Conservation (phyloP, 805 yeast genomes). For the Saccharomyces cerevisiae region DNA sequence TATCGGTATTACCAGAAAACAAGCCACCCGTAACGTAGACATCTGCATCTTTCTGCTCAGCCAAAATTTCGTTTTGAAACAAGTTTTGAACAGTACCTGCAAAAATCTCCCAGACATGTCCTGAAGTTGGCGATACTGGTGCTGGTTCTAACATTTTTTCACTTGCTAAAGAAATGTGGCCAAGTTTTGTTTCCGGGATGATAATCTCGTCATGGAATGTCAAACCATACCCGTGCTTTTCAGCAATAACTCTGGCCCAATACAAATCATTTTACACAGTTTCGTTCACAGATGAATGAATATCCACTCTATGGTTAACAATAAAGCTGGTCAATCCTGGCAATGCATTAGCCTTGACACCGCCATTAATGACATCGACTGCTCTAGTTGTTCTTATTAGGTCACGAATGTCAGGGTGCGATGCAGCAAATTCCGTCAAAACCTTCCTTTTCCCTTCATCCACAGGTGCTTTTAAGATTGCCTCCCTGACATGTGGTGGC, state of each 20-base stretch:
- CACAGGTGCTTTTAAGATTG: constrained; percentile 9
- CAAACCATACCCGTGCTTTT: constrained; percentile 39
- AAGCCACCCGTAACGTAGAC: constrained; percentile 46
- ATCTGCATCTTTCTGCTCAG: constrained; percentile 11
- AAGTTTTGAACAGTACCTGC: constrained; percentile 58
- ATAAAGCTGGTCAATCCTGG: constrained; percentile 48
- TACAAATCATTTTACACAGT: constrained; percentile 32
- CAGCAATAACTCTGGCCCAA: constrained; percentile 35
- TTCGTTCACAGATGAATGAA: constrained; percentile 38
- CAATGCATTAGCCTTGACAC: constrained; percentile 58
- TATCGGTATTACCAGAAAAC: constrained; percentile 67
- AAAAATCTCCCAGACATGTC: constrained; percentile 44
- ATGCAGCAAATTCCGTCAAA: neutral
- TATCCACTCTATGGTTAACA: constrained; percentile 51
- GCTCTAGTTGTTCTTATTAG: constrained; percentile 44
- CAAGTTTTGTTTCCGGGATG: constrained; percentile 27
- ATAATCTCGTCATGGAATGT: constrained; percentile 28
- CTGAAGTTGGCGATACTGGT: constrained; percentile 41
- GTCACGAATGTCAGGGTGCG: constrained; percentile 15
- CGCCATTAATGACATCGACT: constrained; percentile 52
- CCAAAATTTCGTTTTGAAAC: constrained; percentile 41
- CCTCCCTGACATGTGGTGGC: constrained; percentile 6
- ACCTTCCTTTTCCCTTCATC: constrained; percentile 9
- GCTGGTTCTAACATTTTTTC: constrained; percentile 39
- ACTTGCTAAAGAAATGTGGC: constrained; percentile 35